Conservation (phyloP, 225 moss, liverwort and hornwort genomes). For the Polytrichum commune region DNA sequence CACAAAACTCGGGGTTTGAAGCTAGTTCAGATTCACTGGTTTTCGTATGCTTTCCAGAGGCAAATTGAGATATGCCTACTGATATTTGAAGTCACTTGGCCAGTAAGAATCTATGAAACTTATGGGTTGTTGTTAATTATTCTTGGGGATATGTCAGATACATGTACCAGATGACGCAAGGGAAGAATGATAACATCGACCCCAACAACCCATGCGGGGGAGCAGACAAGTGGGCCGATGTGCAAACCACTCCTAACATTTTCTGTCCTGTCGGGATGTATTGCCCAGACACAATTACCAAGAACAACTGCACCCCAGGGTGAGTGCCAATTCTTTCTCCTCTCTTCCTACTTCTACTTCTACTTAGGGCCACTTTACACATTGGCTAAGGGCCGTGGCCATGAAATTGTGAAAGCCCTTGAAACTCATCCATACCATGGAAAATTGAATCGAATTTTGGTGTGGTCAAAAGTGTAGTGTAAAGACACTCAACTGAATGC, state of each 20-base stretch:
- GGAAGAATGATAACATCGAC: background rate
- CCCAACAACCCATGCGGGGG: constrained; percentile 52
- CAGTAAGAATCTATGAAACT: background rate
- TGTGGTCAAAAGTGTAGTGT: background rate
- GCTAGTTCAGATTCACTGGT: background rate
- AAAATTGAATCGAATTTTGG: background rate
- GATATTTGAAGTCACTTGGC: too few species aligned
- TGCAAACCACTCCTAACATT: constrained; percentile 19
- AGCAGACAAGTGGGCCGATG: constrained; percentile 74
- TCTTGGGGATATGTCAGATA: constrained; percentile 40
- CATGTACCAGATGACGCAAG: constrained; percentile 48
- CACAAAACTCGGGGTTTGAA: background rate
- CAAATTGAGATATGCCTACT: background rate
- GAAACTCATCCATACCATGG: background rate
- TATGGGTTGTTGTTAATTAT: background rate
- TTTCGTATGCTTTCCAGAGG: background rate
- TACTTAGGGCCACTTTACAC: background rate
- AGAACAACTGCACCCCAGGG: constrained; percentile 37
- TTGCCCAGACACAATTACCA: constrained; percentile 58
- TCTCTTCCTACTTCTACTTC: background rate
- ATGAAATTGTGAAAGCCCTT: background rate
- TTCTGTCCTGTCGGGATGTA: constrained; percentile 61
- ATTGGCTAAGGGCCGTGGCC: background rate
- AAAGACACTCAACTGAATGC: too few species aligned
- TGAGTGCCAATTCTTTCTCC: background rate